Evolutionary conservation across 139 green algal genomes (phyloP), one percentile per base, ranked within the genome.

Genomic region (Chlamydomonas applanata): DNA sequence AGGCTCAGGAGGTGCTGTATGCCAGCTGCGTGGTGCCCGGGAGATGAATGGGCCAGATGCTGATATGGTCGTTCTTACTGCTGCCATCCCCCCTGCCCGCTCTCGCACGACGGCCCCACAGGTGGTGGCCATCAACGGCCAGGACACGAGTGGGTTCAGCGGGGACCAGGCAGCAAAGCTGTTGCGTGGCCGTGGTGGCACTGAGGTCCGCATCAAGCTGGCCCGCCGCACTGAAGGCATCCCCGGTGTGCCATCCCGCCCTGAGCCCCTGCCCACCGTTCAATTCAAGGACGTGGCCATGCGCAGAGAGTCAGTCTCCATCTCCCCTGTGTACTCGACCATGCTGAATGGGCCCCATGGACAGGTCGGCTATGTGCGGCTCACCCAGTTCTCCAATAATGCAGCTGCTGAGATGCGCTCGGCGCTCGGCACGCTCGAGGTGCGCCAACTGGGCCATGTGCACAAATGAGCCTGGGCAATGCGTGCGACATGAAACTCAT

Each of bases 341-440:
- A 75, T 81, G 17, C 70, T 89, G 60, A 34, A 80, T 20, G 27
- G 29, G 32, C 19, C 59, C 59, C 27, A 30, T 40, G 76, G 73
- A 29, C 49, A 32, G 57, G 40, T 90, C 29, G 92, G 94, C 54
- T 98, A 98, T 79, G 82, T 98, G 64, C 84, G 91, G 29, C 88
- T 98, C 16, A 84, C 87, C 17, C 86, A 78, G 75, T 98, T 98
- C 89, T 90, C 69, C 73, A 83, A 87, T 74, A 91, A 92, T 46
- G 87, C 93, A 1, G 81, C 89, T 9, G 61, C 74, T 11, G 94
- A 95, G n/a, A 91, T 94, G 87, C 45, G 64, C 24, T 62, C 72
- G 1, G 94, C 94, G n/a, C 88, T 98, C 20, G 19, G 62, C 22
- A 64, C 89, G 19, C 82, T 98, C 20, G 76, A 92, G 87, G 89